A percentile compares a stretch with the other conserved stretches of the same genome.
These are phyloP conservation scores for Ostreobium quekettii DNA, from an alignment of 139 green algal genomes.

Conservation along the genomic window DNA sequence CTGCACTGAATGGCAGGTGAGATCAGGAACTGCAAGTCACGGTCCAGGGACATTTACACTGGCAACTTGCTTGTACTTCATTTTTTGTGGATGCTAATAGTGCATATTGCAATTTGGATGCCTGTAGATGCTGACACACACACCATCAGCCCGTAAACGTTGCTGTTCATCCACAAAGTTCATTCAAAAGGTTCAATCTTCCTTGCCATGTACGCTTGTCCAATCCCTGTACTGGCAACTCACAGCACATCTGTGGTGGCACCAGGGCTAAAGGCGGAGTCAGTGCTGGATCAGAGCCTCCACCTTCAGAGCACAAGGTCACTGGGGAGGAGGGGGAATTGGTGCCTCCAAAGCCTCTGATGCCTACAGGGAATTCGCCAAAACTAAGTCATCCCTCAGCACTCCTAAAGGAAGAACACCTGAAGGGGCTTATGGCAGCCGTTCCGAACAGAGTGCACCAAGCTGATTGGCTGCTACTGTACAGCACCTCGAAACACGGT, in stretches of 20 bases:
- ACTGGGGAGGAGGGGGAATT: constrained; percentile 6
- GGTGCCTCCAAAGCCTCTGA: constrained; percentile 21
- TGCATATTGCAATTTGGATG: no score
- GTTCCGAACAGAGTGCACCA: constrained; percentile 18
- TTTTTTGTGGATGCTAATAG: not conserved
- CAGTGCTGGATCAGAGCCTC: not conserved
- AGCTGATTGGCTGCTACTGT: constrained; percentile 22
- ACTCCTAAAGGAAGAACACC: constrained; percentile 11
- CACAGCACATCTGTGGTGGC: not conserved
- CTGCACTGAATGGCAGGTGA: no score
- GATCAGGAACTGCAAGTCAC: no score
- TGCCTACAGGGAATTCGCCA: constrained; percentile 8
- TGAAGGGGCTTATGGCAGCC: not conserved
- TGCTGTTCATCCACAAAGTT: no score
- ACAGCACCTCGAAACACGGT: constrained; percentile 33
- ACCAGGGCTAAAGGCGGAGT: not conserved
- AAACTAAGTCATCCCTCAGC: constrained; percentile 11
- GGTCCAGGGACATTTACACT: no score
- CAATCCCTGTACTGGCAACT: no score
- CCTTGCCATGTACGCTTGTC: no score
- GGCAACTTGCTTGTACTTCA: not conserved
- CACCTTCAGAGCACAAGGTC: not conserved
- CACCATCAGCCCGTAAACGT: no score
- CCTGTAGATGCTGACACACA: no score
- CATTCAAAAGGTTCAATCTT: no score